phyloP scores from a whole-genome alignment of 441 rosid species.

The Erodium trifolium region DNA sequence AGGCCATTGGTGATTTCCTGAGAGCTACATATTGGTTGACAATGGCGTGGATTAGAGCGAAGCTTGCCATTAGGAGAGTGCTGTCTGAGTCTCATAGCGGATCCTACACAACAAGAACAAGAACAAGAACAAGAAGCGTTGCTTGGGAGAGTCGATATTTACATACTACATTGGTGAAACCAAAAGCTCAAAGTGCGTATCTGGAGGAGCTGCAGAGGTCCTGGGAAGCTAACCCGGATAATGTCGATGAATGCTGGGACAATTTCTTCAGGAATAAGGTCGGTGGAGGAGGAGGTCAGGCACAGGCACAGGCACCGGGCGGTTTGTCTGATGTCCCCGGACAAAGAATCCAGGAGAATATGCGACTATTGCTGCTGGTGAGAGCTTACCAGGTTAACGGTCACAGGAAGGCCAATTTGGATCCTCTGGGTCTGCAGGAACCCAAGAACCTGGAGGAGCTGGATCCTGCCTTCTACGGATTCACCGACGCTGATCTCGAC shows the following conservation, averaged over 20 bases:
- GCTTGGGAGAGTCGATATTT: slow-evolving; percentile 42
- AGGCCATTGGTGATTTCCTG: not conserved
- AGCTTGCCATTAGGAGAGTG: slow-evolving; percentile 39
- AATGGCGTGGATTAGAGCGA: slow-evolving; percentile 72
- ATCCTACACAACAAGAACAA: slow-evolving; percentile 14
- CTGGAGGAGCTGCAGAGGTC: slow-evolving; percentile 93
- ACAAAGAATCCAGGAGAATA: slow-evolving; percentile 27
- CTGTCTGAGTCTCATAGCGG: slow-evolving; percentile 39
- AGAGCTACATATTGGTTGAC: slow-evolving; percentile 13
- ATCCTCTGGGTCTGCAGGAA: slow-evolving; percentile 21
- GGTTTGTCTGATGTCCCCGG: slow-evolving; percentile 22
- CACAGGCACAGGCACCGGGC: slow-evolving; percentile 9
- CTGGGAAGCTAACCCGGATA: slow-evolving; percentile 82
- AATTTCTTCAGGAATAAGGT: slow-evolving; percentile 26
- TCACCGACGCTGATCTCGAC: slow-evolving; percentile 24
- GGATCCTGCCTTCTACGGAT: slow-evolving; percentile 24
- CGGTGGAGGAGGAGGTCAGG: slow-evolving; percentile 10
- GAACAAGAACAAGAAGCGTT: slow-evolving; percentile 30
- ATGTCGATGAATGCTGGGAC: slow-evolving; percentile 95
- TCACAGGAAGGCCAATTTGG: slow-evolving; percentile 25
- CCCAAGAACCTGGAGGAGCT: slow-evolving; percentile 17
- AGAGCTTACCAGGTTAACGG: slow-evolving; percentile 28
- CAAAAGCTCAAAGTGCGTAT: slow-evolving; percentile 72
- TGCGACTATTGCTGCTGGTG: slow-evolving; percentile 19
- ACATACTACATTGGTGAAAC: slow-evolving; percentile 49